Evolutionary conservation across 129 eudicot species (phyloP).

Genomic region (Daucus carota): DH1_v3.0 NC_030384.2:43521001-43521500

Average conservation of each 20-base stretch:
- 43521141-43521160: neutral
- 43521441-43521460: neutral
- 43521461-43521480: neutral
- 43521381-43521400: neutral
- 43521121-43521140: neutral
- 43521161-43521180: neutral
- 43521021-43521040: conserved; percentile 60
- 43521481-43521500: neutral
- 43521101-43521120: neutral
- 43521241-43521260: conserved; percentile 28
- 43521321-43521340: conserved; percentile 47
- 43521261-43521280: conserved; percentile 60
- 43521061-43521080: conserved; percentile 2
- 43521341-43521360: conserved; percentile 36
- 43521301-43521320: conserved; percentile 45
- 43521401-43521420: neutral
- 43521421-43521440: neutral
- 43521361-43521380: conserved; percentile 2
- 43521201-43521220: neutral
- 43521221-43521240: neutral
- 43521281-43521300: conserved; percentile 58
- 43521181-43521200: neutral
- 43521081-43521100: neutral
- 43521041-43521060: conserved; percentile 54
- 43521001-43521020: conserved; percentile 69